Evolutionary conservation across 2,329 filamentous ascomycete species (phyloP).

Genomic region (Amylocarpus encephaloides): DNA sequence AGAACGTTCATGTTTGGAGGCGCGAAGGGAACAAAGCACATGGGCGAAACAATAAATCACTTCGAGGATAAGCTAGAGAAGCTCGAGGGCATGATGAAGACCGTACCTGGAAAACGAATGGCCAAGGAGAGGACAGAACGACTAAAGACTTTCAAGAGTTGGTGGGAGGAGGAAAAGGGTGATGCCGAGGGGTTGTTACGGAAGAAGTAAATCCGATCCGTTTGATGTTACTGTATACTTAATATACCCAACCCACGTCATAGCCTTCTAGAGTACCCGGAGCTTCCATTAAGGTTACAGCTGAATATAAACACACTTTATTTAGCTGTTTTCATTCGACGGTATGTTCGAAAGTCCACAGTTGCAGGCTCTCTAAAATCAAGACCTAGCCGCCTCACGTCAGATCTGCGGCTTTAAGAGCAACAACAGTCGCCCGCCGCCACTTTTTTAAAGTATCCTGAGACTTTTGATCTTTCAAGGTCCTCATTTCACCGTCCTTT

Average conservation of each 20-base stretch:
- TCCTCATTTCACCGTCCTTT: too few species aligned
- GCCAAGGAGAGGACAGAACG: conserved; percentile 48
- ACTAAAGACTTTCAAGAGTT: conserved; percentile 46
- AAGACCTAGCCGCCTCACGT: too few species aligned
- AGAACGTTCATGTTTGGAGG: conserved; percentile 74
- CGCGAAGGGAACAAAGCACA: conserved; percentile 46
- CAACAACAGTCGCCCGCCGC: too few species aligned
- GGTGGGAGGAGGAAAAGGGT: conserved; percentile 50
- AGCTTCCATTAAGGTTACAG: too few species aligned
- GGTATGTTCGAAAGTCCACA: too few species aligned
- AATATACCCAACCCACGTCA: conserved; percentile 2
- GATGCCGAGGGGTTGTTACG: conserved; percentile 26
- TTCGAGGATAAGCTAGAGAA: conserved; percentile 72
- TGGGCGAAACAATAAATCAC: conserved; percentile 65
- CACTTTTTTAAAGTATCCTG: too few species aligned
- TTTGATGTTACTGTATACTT: conserved; percentile 9
- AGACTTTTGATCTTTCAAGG: too few species aligned
- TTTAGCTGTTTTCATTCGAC: too few species aligned
- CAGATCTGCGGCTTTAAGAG: too few species aligned
- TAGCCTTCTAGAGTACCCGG: not conserved
- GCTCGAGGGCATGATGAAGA: conserved; percentile 60
- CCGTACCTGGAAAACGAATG: conserved; percentile 46
- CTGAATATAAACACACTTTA: too few species aligned
- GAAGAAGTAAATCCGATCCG: conserved; percentile 14
- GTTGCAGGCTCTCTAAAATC: too few species aligned